These are phyloP conservation scores for Penicillium silybi DNA, from an alignment of 495 filamentous ascomycete species.

Conservation along the genomic window DNA sequence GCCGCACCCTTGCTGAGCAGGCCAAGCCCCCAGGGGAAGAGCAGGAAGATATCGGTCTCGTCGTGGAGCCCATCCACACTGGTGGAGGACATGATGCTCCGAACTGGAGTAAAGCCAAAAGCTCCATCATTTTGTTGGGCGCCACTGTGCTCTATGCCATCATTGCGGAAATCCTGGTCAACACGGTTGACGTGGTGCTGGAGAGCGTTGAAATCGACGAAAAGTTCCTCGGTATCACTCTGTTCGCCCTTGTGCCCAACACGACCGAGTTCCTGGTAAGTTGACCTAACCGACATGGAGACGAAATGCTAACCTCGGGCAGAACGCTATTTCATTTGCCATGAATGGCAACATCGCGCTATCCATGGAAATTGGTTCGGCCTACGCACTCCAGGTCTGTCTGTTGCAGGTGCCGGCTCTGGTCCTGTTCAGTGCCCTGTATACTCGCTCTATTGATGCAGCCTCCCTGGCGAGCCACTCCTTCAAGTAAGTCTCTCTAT, in stretches of 20 bases:
- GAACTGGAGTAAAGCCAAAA: constrained; percentile 93
- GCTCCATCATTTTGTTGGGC: constrained; percentile 78
- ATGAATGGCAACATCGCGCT: constrained; percentile 99
- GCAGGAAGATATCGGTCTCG: constrained; percentile 37
- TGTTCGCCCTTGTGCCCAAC: constrained; percentile 96
- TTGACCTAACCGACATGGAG: constrained; percentile 1
- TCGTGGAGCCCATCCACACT: constrained; percentile 33
- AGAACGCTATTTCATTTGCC: constrained; percentile 98
- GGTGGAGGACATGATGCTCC: constrained; percentile 92
- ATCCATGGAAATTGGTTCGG: constrained; percentile 98
- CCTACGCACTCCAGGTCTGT: constrained; percentile 95
- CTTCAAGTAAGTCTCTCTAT: constrained; percentile 57
- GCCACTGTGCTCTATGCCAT: constrained; percentile 92
- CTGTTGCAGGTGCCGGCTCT: constrained; percentile 94
- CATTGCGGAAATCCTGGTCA: constrained; percentile 94
- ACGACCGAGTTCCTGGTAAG: constrained; percentile 95
- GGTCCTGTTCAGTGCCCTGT: constrained; percentile 81
- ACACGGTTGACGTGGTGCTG: constrained; percentile 92
- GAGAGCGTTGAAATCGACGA: constrained; percentile 88
- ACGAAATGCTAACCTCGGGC: constrained; percentile 27
- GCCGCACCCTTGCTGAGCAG: constrained; percentile 26
- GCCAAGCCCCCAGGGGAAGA: constrained; percentile 32
- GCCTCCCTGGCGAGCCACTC: constrained; percentile 67
- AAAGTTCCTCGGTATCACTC: constrained; percentile 95
- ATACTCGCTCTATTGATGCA: constrained; percentile 44